phyloP scores from a whole-genome alignment of 2,329 filamentous ascomycete species.

The Monilinia vaccinii-corymbosi region DNA sequence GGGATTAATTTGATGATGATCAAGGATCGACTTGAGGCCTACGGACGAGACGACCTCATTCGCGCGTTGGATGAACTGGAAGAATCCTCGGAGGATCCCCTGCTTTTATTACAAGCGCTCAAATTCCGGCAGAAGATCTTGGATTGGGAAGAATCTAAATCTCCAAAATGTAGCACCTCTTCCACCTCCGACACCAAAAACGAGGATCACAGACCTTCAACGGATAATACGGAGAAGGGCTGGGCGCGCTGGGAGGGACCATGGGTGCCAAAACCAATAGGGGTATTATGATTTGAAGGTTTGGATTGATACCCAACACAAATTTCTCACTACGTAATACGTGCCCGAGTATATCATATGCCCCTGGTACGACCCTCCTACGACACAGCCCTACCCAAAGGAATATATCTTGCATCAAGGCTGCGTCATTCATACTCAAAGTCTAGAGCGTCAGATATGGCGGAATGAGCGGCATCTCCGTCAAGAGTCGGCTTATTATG shows the following conservation, averaged over 20 bases:
- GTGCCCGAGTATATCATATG: background rate
- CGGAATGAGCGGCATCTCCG: background rate
- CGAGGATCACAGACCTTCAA: background rate
- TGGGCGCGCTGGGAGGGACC: slow-evolving; percentile 15
- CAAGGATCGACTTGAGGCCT: slow-evolving; percentile 10
- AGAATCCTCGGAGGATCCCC: slow-evolving; percentile 13
- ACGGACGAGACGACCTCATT: slow-evolving; percentile 20
- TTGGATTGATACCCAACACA: background rate
- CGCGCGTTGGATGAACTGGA: slow-evolving; percentile 20
- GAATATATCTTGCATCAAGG: background rate
- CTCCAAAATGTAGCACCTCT: background rate
- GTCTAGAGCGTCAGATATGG: background rate
- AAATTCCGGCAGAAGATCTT: slow-evolving; percentile 37
- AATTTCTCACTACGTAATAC: background rate
- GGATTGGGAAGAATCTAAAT: slow-evolving; percentile 1
- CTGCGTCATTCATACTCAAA: background rate
- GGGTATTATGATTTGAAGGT: slow-evolving; percentile 3
- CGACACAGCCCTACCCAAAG: background rate
- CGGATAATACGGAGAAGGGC: background rate
- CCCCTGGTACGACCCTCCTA: background rate
- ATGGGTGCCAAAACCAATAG: slow-evolving; percentile 20
- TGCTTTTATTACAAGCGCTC: slow-evolving; percentile 21
- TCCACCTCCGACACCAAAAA: background rate
- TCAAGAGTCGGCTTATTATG: background rate
- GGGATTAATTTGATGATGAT: slow-evolving; percentile 12